phyloP scores from a whole-genome alignment of 2,329 filamentous ascomycete genomes.

The Hymenoscyphus albidus region DNA sequence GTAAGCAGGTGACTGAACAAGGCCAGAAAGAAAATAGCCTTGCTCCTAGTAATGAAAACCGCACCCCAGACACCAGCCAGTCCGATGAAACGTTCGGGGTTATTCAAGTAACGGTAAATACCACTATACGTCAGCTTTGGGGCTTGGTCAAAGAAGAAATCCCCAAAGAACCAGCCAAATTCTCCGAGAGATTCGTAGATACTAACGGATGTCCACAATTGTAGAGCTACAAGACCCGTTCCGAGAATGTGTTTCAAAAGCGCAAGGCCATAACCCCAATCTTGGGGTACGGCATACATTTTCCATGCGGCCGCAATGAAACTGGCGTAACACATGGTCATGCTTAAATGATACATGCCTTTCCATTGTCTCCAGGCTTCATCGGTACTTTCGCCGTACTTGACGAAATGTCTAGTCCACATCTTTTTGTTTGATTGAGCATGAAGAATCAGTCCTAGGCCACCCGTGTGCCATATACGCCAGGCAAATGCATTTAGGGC shows the following conservation, averaged over 20 bases:
- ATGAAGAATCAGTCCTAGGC: constrained; percentile 79
- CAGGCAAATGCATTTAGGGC: constrained; percentile 75
- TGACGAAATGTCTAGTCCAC: constrained; percentile 97
- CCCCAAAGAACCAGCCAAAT: constrained; percentile 98
- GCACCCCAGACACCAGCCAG: constrained; percentile 94
- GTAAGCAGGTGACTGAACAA: constrained; percentile 81
- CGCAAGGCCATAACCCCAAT: constrained; percentile 84
- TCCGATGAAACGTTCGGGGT: constrained; percentile 90
- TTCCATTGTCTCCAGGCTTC: constrained; percentile 99
- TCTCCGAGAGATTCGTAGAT: constrained; percentile 95
- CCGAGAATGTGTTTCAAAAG: constrained; percentile 86
- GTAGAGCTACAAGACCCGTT: constrained; percentile 72
- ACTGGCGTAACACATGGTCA: constrained; percentile 82
- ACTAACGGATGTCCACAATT: constrained; percentile 88
- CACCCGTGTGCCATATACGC: constrained; percentile 89
- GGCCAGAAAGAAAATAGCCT: constrained; percentile 80
- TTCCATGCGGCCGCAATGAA: constrained; percentile 94
- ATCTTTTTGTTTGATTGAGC: constrained; percentile 85
- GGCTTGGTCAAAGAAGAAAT: constrained; percentile 93
- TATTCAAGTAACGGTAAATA: constrained; percentile 97
- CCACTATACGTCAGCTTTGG: constrained; percentile 91
- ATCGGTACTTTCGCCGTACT: constrained; percentile 83
- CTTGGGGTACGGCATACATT: constrained; percentile 81
- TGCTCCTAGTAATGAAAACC: constrained; percentile 88
- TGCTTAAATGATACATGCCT: constrained; percentile 87